Base-by-base conservation (phyloP, 2,329 filamentous ascomycete genomes). In the Neonectria coccinea region DNA sequence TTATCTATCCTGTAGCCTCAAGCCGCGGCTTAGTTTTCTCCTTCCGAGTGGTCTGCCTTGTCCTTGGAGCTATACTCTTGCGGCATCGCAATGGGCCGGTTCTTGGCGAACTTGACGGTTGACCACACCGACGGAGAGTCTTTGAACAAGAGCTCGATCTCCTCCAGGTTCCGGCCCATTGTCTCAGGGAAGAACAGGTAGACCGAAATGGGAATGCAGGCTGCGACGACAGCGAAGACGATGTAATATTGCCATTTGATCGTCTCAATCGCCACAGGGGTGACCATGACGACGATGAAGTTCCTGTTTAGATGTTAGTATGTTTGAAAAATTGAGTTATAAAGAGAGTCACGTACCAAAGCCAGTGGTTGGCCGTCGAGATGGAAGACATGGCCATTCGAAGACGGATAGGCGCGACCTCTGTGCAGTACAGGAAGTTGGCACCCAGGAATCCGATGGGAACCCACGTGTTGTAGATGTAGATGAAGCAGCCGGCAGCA, bases 381-480 rank as follows among this genome's bases (percentile, higher is more conserved):
- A 91, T 79, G 18, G 83, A 83, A 31, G 79, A 79, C 39, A 80
- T 80, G 72, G 81, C 80, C 10, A 79, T 79, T 22, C 81, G 74
- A 10, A 79, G 83, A 65, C 79, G 77, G 44, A 83, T 76, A 1
- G 82, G 80, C 67, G 85, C 85, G 59, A 86, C 80, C 65, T 86
- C 82, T 36, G 85, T 84, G 5, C 85, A 81, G 67, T 84, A 85
- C 73, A 86, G 71, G 86, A 87, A 90, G 8, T 88, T 88, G 36
- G 89, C 81, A 7, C 88, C 87, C 4, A 89, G 76, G 83, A 86
- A 89, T 5, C 86, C 88, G 0, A 88, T 87, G 18, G 88, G 89
- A 69, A 91, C 91, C 68, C 87, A 88, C 5, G 87, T 86, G 73
- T 91, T 90, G 77, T 90, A 91, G 5, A 88, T 82, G 79, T 91